Evolutionary conservation across 2,329 filamentous ascomycete species (phyloP), one percentile per base, ranked within the genome.

Genomic region (Fusarium bulbicola): DNA sequence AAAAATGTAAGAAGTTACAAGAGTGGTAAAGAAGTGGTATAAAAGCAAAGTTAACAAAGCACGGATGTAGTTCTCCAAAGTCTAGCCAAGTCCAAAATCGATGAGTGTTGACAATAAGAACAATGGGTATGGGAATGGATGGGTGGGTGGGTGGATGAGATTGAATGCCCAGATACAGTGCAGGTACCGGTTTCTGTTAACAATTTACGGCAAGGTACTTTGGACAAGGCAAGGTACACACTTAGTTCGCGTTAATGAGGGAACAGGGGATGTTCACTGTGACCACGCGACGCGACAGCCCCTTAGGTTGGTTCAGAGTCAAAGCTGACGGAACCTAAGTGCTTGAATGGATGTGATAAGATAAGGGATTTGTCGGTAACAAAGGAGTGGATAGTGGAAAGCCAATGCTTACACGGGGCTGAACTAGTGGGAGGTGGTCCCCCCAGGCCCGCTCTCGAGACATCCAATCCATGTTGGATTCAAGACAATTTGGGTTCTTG

Each of bases 191-290:
- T 68, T 73, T 68, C 67, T 66, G 52, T 37, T 46, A 52, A 67
- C 53, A 59, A 59, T 67, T 67, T 59, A 66, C 32, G 45, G 30
- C 26, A 65, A 42, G 47, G 49, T 66, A 69, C 68, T 54, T 54
- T 72, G 68, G 39, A 54, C 49, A 49, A 34, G 53, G 24, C 21
- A 57, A 52, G 68, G 66, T 71, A 74, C 65, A 68, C 66, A 73
- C 62, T 72, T 53, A 68, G 58, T 46, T 72, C 72, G 66, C 66
- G 66, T 69, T 69, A 69, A 70, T 65, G 59, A 59, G 66, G 40
- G 42, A 65, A 65, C 66, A 69, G 36, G 65, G 66, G 59, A 52
- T 59, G 32, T 45, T 50, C 46, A 50, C 42, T 56, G 53, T 67
- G 52, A 36, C 42, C 46, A 67, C 65, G 71, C 71, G 71, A 74